A percentile compares a stretch with the other conserved stretches of the same genome.
Evolutionary conservation across 306 rosid species (phyloP).

Genomic region (Malus asiatica): DNA sequence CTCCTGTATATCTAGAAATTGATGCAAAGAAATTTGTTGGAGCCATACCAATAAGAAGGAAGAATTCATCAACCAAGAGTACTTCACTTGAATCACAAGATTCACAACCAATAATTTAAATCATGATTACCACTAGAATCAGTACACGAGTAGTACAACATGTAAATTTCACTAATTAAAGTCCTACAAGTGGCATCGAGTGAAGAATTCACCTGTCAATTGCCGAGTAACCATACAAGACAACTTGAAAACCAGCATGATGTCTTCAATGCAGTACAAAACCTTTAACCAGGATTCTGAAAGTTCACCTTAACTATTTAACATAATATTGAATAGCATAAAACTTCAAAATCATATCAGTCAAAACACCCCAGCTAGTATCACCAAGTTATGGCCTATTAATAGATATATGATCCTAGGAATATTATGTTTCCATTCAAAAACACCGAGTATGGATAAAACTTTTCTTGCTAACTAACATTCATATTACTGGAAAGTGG

Average conservation of each 20-base stretch:
- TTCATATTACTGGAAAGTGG: too few relatives aligned
- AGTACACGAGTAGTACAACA: background rate
- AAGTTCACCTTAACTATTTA: background rate
- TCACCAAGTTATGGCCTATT: background rate
- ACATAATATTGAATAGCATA: background rate
- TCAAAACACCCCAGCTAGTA: background rate
- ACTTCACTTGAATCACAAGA: background rate
- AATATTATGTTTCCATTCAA: too few relatives aligned
- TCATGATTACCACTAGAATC: background rate
- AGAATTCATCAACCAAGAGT: background rate
- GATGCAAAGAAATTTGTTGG: conserved; percentile 3
- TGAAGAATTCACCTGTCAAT: background rate
- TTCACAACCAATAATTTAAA: background rate
- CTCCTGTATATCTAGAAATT: conserved; percentile 46
- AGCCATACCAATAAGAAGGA: conserved; percentile 4
- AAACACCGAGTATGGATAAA: background rate
- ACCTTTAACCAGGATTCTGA: background rate
- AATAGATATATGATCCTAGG: background rate
- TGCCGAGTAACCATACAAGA: background rate
- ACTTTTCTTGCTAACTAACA: background rate
- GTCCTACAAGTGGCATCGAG: background rate
- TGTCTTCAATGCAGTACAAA: background rate
- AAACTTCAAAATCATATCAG: background rate
- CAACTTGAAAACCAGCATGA: background rate
- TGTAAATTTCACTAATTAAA: background rate